Evolutionary conservation across 805 yeast genomes (phyloP).

Genomic region (Candida morakotiae): DNA sequence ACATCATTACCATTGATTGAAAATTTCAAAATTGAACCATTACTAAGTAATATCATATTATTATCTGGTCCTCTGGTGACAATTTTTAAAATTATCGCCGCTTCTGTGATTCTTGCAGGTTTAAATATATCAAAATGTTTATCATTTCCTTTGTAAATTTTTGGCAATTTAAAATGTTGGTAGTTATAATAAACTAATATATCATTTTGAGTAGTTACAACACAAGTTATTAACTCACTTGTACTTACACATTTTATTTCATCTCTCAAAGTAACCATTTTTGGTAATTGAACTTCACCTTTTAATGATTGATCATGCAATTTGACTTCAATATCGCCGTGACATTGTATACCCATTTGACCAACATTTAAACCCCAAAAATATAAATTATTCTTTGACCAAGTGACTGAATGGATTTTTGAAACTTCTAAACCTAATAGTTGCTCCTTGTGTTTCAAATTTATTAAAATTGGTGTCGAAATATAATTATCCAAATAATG

Average conservation of each 20-base stretch:
- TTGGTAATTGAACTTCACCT: conserved; percentile 41
- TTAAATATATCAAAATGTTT: conserved; percentile 50
- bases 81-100: conserved; percentile 28
- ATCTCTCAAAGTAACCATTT: conserved; percentile 38
- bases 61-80: conserved; percentile 35
- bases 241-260: conserved; percentile 57
- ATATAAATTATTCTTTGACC: conserved; percentile 43
- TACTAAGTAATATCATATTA: conserved; percentile 49
- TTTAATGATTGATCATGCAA: conserved; percentile 23
- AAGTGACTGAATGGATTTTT: conserved; percentile 64
- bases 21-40: conserved; percentile 54
- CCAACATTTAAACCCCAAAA: conserved; percentile 83
- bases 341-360: conserved; percentile 59
- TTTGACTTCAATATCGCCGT: conserved; percentile 20
- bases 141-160: conserved; percentile 33
- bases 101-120: conserved; percentile 48
- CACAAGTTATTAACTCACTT: conserved; percentile 66
- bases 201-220: conserved; percentile 54
- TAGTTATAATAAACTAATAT: conserved; percentile 59
- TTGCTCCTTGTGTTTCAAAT: conserved; percentile 24
- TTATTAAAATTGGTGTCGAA: conserved; percentile 40
- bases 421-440: conserved; percentile 56
- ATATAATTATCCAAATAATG: conserved; percentile 27
- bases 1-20: conserved; percentile 17
- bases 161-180: conserved; percentile 49